Base-by-base conservation (phyloP, 179 eudicot species). In the Gypsophila paniculata region DNA sequence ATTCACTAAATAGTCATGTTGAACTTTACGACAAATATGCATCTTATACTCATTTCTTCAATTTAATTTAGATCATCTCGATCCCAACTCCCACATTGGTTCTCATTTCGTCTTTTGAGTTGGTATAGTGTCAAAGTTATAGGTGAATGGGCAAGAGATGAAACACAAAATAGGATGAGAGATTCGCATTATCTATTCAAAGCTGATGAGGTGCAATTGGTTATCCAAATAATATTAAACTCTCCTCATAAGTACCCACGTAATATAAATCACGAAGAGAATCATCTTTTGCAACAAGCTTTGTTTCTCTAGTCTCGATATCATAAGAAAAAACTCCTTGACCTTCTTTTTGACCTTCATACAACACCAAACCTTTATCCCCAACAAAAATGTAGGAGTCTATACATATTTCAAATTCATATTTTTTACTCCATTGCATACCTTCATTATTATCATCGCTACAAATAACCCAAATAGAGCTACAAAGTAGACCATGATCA, bases 201-300 rank as follows among this genome's bases (percentile, higher is more conserved):
- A 36, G n/a, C n/a, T n/a, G n/a, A 2, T 36, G 42, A 6, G 57
- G 21, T 5, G 22, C 21, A 7, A 52, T 7, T 8, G 38, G 60
- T 29, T 6, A 8, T 25, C 63, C 14, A n/a, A 52, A 18, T n/a
- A 69, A 54, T 21, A 36, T 61, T 0, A 69, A 21, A 34, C 72
- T 69, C 72, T 69, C 72, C 26, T 52, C 63, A 38, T 69, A 69
- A 39, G 32, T 10, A 32, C 58, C 51, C 9, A 69, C 51, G 34
- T 32, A 55, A 26, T 25, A 18, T 7, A 55, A 5, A n/a, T 14
- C 36, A 0, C 21, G 29, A 11, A 17, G 23, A 19, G 62, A 17
- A 54, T 11, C 12, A 4, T 26, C 32, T 38, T 55, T 69, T 3
- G 62, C 48, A 32, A 69, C n/a, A 19, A 1, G 51, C 17, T 54